These are phyloP conservation scores for Pontederia crassipes DNA, from an alignment of 176 grass and related monocot genomes.

Conservation along the genomic window DNA sequence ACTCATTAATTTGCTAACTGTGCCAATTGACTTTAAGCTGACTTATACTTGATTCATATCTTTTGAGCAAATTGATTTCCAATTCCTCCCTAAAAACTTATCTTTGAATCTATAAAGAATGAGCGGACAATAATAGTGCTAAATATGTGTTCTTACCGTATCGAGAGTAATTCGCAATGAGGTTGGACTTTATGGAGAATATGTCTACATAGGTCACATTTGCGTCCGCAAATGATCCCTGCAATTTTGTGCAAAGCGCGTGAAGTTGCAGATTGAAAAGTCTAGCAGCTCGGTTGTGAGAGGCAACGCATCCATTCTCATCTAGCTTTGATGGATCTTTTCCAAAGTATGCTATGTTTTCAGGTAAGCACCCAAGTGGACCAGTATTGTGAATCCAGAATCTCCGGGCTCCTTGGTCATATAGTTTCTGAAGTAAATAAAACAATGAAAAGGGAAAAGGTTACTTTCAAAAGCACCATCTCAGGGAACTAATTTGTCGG, in stretches of 20 bases:
- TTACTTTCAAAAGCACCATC: background rate
- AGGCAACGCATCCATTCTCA: conserved; percentile 58
- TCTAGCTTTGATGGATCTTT: conserved; percentile 81
- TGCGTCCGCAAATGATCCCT: conserved; percentile 42
- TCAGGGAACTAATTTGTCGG: background rate
- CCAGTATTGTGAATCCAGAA: conserved; percentile 99
- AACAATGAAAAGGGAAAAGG: conserved; percentile 8
- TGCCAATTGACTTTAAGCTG: background rate
- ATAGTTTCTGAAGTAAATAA: conserved; percentile 56
- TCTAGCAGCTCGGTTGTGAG: conserved; percentile 74
- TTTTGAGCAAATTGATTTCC: background rate
- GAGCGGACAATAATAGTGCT: background rate
- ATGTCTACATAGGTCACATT: conserved; percentile 86
- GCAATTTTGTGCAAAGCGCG: conserved; percentile 75
- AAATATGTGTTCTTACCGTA: conserved; percentile 53
- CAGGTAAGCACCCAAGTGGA: conserved; percentile 87
- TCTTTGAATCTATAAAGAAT: no score
- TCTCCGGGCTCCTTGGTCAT: conserved; percentile 84
- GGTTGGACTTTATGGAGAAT: conserved; percentile 69
- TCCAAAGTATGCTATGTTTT: conserved; percentile 72
- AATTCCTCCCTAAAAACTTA: no score
- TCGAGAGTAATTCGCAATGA: conserved; percentile 75
- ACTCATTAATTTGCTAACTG: background rate
- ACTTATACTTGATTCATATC: background rate
- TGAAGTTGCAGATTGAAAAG: conserved; percentile 90